Conservation (phyloP, 2,329 filamentous ascomycete genomes). For the Fusarium bulbicola region DNA sequence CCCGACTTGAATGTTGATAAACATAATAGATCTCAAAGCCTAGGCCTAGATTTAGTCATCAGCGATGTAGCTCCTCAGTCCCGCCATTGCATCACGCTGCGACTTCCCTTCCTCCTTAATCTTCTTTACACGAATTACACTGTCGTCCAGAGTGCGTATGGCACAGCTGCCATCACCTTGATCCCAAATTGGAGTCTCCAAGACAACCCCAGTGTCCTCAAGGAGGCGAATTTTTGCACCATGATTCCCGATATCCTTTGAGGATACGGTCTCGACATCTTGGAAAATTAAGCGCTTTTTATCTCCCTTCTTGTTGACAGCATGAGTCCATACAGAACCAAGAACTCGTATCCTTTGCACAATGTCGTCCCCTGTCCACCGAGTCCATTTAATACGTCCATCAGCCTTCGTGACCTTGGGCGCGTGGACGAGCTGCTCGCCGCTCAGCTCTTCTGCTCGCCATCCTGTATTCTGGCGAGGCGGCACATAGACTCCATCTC, state of each 20-base stretch:
- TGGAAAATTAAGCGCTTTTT: constrained; percentile 53
- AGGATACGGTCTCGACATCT: constrained; percentile 40
- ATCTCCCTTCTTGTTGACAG: constrained; percentile 38
- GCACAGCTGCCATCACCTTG: constrained; percentile 34
- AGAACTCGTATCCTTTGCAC: constrained; percentile 66
- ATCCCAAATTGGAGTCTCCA: constrained; percentile 3
- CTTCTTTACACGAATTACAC: constrained; percentile 41
- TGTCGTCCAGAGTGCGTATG: constrained; percentile 32
- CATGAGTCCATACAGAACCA: constrained; percentile 71
- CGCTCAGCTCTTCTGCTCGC: constrained; percentile 36
- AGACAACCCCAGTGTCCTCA: constrained; percentile 5
- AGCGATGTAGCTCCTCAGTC: constrained; percentile 28
- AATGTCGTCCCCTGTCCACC: constrained; percentile 64
- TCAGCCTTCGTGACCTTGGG: constrained; percentile 77
- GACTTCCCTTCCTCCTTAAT: constrained; percentile 48
- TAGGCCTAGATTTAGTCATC: not conserved
- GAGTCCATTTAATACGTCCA: constrained; percentile 67
- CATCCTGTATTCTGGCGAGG: constrained; percentile 57
- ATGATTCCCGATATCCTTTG: not conserved
- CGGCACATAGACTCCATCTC: constrained; percentile 69
- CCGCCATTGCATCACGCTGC: constrained; percentile 39
- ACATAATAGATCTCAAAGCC: not conserved
- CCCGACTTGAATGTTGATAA: not conserved
- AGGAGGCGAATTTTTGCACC: constrained; percentile 30
- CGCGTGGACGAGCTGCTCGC: constrained; percentile 59